These are phyloP conservation scores for Geotrichum citri-aurantii DNA, from an alignment of 1,139 yeast genomes.

Conservation along the genomic window DNA sequence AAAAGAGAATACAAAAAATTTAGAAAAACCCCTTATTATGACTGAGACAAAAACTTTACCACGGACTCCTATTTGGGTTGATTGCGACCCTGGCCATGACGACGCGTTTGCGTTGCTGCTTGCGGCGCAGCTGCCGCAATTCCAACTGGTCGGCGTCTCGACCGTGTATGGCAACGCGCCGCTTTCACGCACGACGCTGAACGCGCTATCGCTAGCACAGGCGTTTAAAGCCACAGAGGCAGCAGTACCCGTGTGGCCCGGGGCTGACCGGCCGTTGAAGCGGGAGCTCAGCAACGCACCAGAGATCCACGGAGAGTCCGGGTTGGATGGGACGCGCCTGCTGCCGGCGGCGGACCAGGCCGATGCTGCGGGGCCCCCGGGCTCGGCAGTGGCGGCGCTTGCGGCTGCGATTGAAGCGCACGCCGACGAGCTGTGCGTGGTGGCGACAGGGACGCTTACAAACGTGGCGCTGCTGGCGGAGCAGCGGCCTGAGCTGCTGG, in stretches of 20 bases:
- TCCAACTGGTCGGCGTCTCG: conserved; percentile 64
- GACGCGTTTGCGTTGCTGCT: conserved; percentile 74
- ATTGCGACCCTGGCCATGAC: conserved; percentile 91
- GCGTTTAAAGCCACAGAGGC: conserved; percentile 44
- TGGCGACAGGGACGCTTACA: conserved; percentile 73
- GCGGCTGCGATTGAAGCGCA: conserved; percentile 43
- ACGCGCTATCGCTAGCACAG: conserved; percentile 62
- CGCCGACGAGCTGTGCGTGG: conserved; percentile 49
- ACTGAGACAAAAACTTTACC: neutral
- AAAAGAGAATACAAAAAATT: too few species aligned
- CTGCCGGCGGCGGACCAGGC: conserved; percentile 45
- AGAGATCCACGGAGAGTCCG: conserved; percentile 66
- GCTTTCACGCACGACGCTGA: conserved; percentile 58
- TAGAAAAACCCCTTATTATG: too few species aligned
- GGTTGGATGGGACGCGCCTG: conserved; percentile 65
- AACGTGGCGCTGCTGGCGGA: conserved; percentile 52
- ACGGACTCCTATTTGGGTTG: conserved; percentile 70
- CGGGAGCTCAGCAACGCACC: conserved; percentile 49
- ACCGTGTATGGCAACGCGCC: conserved; percentile 82
- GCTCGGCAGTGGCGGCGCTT: conserved; percentile 53
- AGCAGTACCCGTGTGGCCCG: conserved; percentile 58
- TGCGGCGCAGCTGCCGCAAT: conserved; percentile 53
- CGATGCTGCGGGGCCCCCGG: conserved; percentile 34
- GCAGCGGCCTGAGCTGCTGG: conserved; percentile 47
- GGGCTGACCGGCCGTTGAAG: conserved; percentile 53